phyloP scores from a whole-genome alignment of 768 basidiomycete genomes.

The Butyriboletus loyo region DNA sequence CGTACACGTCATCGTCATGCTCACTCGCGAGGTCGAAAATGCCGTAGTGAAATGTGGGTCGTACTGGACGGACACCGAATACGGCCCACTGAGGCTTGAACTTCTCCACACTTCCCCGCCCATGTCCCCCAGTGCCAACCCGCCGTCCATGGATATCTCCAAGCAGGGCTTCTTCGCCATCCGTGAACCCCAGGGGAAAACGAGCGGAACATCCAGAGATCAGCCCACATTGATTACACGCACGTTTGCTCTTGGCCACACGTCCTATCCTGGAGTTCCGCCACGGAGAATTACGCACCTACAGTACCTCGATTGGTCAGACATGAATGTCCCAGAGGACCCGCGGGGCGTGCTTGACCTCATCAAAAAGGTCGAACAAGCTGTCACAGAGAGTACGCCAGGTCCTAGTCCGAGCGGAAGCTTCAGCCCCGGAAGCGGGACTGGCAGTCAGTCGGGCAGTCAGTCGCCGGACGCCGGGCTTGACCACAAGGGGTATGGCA shows the following conservation, averaged over 20 bases:
- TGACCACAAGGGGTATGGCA: conserved; percentile 3
- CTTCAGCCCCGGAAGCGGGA: conserved; percentile 19
- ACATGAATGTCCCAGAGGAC: conserved; percentile 91
- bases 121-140: conserved; percentile 11
- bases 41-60: conserved; percentile 85
- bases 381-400: conserved; percentile 27
- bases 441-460: conserved; percentile 14
- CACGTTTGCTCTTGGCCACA: conserved; percentile 67
- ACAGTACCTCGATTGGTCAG: conserved; percentile 95
- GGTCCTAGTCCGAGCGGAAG: conserved; percentile 29
- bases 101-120: conserved; percentile 45
- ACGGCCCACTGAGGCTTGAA: conserved; percentile 69
- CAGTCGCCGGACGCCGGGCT: conserved; percentile 16
- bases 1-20: conserved; percentile 94
- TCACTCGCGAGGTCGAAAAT: conserved; percentile 89
- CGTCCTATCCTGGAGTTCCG: conserved; percentile 53
- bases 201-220: conserved; percentile 7
- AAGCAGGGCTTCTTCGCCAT: conserved; percentile 37
- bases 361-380: conserved; percentile 60
- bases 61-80: conserved; percentile 75
- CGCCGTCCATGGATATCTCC: conserved; percentile 35
- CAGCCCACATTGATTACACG: conserved; percentile 46
- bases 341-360: conserved; percentile 72
- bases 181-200: conserved; percentile 19
- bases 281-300: conserved; percentile 77